A percentile compares a stretch with the other conserved stretches of the same genome.
phyloP scores from a whole-genome alignment of 2,329 filamentous ascomycete genomes.

The Fusarium agapanthi region DNA sequence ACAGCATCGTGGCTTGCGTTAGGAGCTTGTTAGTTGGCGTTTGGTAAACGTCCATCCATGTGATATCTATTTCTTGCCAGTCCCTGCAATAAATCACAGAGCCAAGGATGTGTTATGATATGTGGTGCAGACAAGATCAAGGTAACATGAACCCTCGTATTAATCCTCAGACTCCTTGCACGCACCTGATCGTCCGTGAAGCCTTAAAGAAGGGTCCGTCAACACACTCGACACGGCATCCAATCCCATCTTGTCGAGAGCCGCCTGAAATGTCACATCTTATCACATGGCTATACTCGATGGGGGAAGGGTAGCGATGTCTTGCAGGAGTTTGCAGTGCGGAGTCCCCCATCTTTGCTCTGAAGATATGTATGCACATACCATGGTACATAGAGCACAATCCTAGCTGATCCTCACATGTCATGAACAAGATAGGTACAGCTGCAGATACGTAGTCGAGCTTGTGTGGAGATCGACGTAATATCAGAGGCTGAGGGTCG shows the following conservation, averaged over 20 bases:
- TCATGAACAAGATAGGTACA: neutral
- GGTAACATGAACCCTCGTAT: conserved; percentile 5
- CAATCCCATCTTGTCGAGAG: conserved; percentile 24
- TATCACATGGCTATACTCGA: conserved; percentile 36
- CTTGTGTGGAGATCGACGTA: neutral
- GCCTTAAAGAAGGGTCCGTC: conserved; percentile 14
- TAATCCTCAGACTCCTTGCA: conserved; percentile 1
- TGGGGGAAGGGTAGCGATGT: conserved; percentile 24
- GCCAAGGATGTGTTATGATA: neutral
- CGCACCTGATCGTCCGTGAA: conserved; percentile 11
- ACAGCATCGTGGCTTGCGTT: conserved; percentile 12
- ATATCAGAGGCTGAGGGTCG: neutral
- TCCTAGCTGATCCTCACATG: conserved; percentile 1
- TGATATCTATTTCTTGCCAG: neutral
- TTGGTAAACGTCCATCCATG: neutral
- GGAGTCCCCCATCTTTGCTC: conserved; percentile 14
- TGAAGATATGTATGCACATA: neutral
- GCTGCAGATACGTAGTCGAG: neutral
- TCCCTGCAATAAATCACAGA: neutral
- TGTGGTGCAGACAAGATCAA: neutral
- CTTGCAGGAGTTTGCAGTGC: conserved; percentile 24
- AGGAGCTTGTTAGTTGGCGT: neutral
- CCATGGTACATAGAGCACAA: neutral
- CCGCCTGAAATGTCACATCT: conserved; percentile 32
- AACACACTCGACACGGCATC: conserved; percentile 12